Evolutionary conservation across 208 protist species (phyloP).

Genomic region (Zelonia costaricensis): DNA sequence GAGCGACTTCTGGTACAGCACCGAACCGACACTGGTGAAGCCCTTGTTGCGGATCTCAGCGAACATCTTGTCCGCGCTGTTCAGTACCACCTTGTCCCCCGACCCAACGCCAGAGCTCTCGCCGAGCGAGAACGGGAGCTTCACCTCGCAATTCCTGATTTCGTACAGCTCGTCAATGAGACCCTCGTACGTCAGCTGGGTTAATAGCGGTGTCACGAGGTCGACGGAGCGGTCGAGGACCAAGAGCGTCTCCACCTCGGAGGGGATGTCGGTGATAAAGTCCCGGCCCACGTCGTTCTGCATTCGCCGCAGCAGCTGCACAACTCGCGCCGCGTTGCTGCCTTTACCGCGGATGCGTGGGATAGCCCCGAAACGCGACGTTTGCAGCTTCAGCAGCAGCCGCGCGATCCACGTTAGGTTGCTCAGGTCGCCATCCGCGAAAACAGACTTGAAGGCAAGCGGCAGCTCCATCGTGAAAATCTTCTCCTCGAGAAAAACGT

Average conservation of each 20-base stretch:
- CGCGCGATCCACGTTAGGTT: conserved; percentile 69
- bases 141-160: conserved; percentile 54
- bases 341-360: conserved; percentile 65
- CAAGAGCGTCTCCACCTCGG: conserved; percentile 71
- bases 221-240: conserved; percentile 86
- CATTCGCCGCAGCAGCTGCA: conserved; percentile 67
- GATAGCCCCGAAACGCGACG: conserved; percentile 59
- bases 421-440: conserved; percentile 71
- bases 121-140: conserved; percentile 73
- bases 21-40: conserved; percentile 66
- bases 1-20: conserved; percentile 82
- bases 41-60: conserved; percentile 80
- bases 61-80: conserved; percentile 73
- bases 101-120: conserved; percentile 36
- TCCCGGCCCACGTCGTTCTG: conserved; percentile 70
- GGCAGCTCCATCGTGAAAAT: conserved; percentile 78
- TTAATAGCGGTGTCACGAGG: conserved; percentile 82
- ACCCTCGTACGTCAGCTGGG: conserved; percentile 91
- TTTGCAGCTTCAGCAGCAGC: conserved; percentile 86
- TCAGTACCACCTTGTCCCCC: conserved; percentile 39
- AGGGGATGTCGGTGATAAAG: conserved; percentile 41
- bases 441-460: conserved; percentile 68
- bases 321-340: conserved; percentile 51
- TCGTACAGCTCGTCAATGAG: conserved; percentile 86
- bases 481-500: conserved; percentile 74